Base-by-base conservation (phyloP, 345 rosid species). In the Moringa oleifera region DNA sequence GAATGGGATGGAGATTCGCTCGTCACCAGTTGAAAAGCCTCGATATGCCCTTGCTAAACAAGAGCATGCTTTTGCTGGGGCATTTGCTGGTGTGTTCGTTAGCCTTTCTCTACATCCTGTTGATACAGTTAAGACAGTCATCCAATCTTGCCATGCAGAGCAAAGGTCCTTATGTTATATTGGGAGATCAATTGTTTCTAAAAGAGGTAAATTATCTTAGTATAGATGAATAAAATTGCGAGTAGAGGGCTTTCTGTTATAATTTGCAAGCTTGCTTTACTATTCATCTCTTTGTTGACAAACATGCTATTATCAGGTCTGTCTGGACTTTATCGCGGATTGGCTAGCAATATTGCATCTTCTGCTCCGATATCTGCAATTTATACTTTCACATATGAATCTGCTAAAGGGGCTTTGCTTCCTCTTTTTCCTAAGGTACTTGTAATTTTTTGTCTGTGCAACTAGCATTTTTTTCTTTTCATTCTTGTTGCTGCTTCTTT, bases 291-390 rank as follows among this genome's bases (percentile, higher is more conserved):
- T 11, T 1, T 41, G 12, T 41, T 41, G 16, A 41, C 17, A 41
- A 15, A 41, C 47, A 15, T 41, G 47, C 8, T 65, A 21, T 68
- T 59, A 69, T 57, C 80, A 92, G 96, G 96, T 73, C 55, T 89
- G 47, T 80, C 76, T 47, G 93, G 96, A 63, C 86, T 89, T 47
- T 92, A 92, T 75, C 83, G 96, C 33, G 96, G 98, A 50, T 78
- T 92, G 58, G 69, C 92, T 55, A 84, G 92, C 77, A 92, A 85
- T 68, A 79, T 89, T 82, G 85, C 93, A 31, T 87, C 88, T 57
- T 89, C 96, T 73, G 98, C 93, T 80, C 98, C 98, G 47, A 82
- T 85, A 59, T 92, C 98, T 76, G 95, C 95, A 9, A 72, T 89
- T 73, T 92, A 89, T 78, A 80, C 88, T 62, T 92, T 83, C 75